These are phyloP conservation scores for Amesomyces nigricolor DNA, from an alignment of 2,329 filamentous ascomycete species.

Conservation along the genomic window DNA sequence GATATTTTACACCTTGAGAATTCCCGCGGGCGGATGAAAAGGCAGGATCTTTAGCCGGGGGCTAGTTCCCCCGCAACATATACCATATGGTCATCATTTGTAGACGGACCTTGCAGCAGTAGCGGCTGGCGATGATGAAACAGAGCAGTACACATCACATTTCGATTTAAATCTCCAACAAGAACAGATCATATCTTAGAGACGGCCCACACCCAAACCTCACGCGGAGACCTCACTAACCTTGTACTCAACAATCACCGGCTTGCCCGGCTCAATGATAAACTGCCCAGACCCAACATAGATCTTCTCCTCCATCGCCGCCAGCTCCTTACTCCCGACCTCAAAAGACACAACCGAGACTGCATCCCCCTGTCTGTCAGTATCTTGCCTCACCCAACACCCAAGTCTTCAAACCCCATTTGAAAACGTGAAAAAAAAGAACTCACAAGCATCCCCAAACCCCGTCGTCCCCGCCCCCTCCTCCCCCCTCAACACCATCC, in stretches of 20 bases:
- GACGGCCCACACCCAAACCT: neutral
- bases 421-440: neutral
- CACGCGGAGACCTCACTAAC: conserved; percentile 36
- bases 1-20: neutral
- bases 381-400: neutral
- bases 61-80: neutral
- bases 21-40: neutral
- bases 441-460: conserved; percentile 37
- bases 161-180: neutral
- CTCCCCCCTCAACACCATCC: conserved; percentile 32
- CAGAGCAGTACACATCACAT: neutral
- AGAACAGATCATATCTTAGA: too few relatives aligned
- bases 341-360: conserved; percentile 37
- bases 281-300: conserved; percentile 40
- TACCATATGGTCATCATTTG: conserved; percentile 8
- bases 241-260: conserved; percentile 40
- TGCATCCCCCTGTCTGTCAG: conserved; percentile 4
- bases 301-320: conserved; percentile 35
- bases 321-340: conserved; percentile 32
- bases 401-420: neutral
- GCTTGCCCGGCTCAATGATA: conserved; percentile 36
- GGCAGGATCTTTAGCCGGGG: neutral
- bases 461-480: conserved; percentile 34
- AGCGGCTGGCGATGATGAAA: neutral
- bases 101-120: neutral